Conservation (phyloP, 129 eudicot species). For the Escallonia herrerae region DNA sequence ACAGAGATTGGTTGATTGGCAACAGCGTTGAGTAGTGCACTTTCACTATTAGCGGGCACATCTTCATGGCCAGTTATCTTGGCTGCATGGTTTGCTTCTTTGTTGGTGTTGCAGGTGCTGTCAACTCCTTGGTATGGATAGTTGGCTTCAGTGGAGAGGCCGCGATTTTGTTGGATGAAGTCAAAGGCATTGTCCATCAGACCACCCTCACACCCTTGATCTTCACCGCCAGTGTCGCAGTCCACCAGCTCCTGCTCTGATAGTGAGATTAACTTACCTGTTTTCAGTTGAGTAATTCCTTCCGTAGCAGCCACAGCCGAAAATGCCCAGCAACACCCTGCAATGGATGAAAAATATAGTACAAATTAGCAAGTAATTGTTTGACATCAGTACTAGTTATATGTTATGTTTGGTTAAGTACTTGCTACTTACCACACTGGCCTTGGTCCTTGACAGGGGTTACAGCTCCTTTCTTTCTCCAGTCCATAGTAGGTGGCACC, state of each 20-base stretch:
- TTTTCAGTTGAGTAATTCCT: conserved; percentile 67
- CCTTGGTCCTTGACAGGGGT: conserved; percentile 23
- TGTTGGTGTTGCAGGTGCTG: conserved; percentile 41
- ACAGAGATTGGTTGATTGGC: conserved; percentile 68
- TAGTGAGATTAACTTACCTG: conserved; percentile 48
- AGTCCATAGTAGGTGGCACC: conserved; percentile 12
- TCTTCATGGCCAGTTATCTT: conserved; percentile 59
- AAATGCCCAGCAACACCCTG: conserved; percentile 97
- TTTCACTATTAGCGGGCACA: conserved; percentile 54
- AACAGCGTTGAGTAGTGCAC: conserved; percentile 58
- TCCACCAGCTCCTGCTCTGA: conserved; percentile 89
- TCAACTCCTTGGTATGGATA: conserved; percentile 60
- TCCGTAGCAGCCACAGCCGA: conserved; percentile 70
- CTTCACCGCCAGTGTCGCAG: conserved; percentile 44
- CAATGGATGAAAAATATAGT: not conserved
- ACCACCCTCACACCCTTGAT: conserved; percentile 73
- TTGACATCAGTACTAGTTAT: not conserved
- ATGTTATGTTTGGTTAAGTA: not conserved
- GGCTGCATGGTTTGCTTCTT: conserved; percentile 34
- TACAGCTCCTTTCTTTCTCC: conserved; percentile 28
- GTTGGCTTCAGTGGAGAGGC: conserved; percentile 51
- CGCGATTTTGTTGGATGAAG: conserved; percentile 50
- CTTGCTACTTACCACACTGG: conserved; percentile 10
- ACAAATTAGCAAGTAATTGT: not conserved
- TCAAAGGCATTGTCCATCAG: conserved; percentile 68